Base-by-base conservation (phyloP, 2,329 filamentous ascomycete species). In the Pseudomassariella vexata region DNA sequence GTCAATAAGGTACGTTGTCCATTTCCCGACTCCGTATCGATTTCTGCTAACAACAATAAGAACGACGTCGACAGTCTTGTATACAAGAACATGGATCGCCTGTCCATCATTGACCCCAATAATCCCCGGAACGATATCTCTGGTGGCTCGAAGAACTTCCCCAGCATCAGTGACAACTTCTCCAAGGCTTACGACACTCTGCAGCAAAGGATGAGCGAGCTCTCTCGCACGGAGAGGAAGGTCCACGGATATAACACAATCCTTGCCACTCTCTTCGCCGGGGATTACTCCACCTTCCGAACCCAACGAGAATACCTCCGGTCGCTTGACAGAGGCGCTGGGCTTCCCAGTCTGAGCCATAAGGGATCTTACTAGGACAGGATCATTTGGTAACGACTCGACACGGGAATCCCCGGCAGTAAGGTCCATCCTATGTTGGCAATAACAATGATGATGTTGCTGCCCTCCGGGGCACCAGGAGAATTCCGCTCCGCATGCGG, bases 31-130 rank as follows among this genome's bases (percentile, higher is more conserved):
- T 16, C 12, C 20, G n/a, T 21, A 22, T 8, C 6, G n/a, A 6
- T 17, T 12, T 12, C 19, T 35, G 28, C 47, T 53, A 39, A 49
- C 25, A 4, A 11, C 18, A 11, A 8, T 30, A 5, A 20, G 12
- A 34, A 19, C 25, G 18, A 17, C 7, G 32, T 34, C 32, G 29
- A 41, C 19, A 52, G 50, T 1, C 54, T 79, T 31, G 56, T 66
- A 4, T 76, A 81, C 48, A 75, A 73, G 46, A 79, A 80, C 48
- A 59, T 56, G 10, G 69, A 82, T 30, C 78, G 87, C 2, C 68
- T 98, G 2, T 85, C 82, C 7, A 95, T 98, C 47, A 82, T 95
- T 37, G 92, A 98, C 50, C 92, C 92, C 0, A 95, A 96, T 56
- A 84, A 85, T 37, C 56, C 75, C 0, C 63, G 70, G 17, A 96